phyloP scores from a whole-genome alignment of 805 yeast species.

The Ogataea pignaliae region DNA sequence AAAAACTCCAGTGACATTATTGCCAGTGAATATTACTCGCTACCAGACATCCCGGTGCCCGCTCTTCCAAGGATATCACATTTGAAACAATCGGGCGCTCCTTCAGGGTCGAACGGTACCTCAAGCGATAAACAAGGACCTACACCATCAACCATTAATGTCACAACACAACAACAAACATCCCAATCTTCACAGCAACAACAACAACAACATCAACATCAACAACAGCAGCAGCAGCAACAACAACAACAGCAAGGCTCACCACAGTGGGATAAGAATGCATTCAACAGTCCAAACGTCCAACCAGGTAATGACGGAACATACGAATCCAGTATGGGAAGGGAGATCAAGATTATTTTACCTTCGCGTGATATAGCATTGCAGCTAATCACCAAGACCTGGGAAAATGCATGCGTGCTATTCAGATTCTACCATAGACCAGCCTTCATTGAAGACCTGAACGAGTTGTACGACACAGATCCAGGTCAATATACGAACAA shows the following conservation, averaged over 20 bases:
- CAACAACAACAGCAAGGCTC: conserved; percentile 11
- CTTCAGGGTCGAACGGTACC: too few relatives aligned
- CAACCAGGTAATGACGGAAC: conserved; percentile 36
- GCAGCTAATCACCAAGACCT: conserved; percentile 66
- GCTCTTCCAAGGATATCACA: conserved; percentile 17
- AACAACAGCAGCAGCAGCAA: conserved; percentile 1
- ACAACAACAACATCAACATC: conserved; percentile 1
- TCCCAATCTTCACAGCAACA: conserved; percentile 2
- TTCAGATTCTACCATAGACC: conserved; percentile 87
- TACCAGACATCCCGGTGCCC: conserved; percentile 32
- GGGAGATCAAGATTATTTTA: conserved; percentile 60
- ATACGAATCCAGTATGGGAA: conserved; percentile 33
- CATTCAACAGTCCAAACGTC: conserved; percentile 11
- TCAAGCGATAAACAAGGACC: too few relatives aligned
- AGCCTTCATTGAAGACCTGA: conserved; percentile 67
- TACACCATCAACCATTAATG: conserved; percentile 6
- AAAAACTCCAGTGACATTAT: conserved; percentile 17
- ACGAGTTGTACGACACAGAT: conserved; percentile 69
- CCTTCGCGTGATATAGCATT: conserved; percentile 76
- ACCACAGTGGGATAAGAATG: conserved; percentile 13
- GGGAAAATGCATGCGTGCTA: conserved; percentile 83
- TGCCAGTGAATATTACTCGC: conserved; percentile 22
- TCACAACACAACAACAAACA: neutral
- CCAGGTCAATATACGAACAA: conserved; percentile 67
- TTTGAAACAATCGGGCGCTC: too few relatives aligned